Conservation (phyloP, 192 early-diverging fungal species). For the Podila epigama region DNA sequence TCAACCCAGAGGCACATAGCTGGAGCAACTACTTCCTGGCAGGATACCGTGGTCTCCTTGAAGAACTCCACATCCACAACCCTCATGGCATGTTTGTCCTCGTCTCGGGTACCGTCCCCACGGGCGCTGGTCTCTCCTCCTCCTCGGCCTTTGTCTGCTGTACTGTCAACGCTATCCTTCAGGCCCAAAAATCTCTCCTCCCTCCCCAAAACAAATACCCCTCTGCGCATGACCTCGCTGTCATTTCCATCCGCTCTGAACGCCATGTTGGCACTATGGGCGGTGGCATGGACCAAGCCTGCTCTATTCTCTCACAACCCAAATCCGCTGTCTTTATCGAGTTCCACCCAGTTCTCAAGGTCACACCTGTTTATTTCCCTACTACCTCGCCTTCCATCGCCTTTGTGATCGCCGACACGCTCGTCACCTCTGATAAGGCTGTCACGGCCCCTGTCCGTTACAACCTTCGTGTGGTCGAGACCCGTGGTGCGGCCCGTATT, state of each 20-base stretch:
- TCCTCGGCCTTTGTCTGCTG: constrained; percentile 86
- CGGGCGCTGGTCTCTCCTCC: constrained; percentile 86
- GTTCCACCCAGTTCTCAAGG: constrained; percentile 77
- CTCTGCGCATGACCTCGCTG: constrained; percentile 61
- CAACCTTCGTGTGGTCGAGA: constrained; percentile 94
- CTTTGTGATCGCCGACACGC: constrained; percentile 92
- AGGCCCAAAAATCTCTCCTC: constrained; percentile 55
- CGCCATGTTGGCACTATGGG: constrained; percentile 80
- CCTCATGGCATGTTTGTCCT: constrained; percentile 73
- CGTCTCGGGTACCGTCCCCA: constrained; percentile 83
- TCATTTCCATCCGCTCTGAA: constrained; percentile 82
- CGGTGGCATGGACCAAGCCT: constrained; percentile 92
- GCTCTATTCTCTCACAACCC: constrained; percentile 78
- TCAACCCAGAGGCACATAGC: constrained; percentile 64
- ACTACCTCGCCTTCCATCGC: constrained; percentile 55
- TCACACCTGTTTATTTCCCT: constrained; percentile 72
- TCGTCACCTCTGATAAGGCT: constrained; percentile 86
- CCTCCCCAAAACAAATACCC: constrained; percentile 12
- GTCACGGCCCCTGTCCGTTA: constrained; percentile 89
- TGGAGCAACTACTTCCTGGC: constrained; percentile 96
- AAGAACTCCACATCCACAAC: constrained; percentile 50
- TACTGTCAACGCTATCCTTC: constrained; percentile 72
- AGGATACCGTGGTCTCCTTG: constrained; percentile 80
- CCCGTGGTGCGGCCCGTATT: constrained; percentile 77
- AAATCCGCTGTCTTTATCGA: constrained; percentile 80